A percentile compares a stretch with the other conserved stretches of the same genome.
Evolutionary conservation across 495 filamentous ascomycete genomes (phyloP).

Genomic region (Penicillium tannophilum): DNA sequence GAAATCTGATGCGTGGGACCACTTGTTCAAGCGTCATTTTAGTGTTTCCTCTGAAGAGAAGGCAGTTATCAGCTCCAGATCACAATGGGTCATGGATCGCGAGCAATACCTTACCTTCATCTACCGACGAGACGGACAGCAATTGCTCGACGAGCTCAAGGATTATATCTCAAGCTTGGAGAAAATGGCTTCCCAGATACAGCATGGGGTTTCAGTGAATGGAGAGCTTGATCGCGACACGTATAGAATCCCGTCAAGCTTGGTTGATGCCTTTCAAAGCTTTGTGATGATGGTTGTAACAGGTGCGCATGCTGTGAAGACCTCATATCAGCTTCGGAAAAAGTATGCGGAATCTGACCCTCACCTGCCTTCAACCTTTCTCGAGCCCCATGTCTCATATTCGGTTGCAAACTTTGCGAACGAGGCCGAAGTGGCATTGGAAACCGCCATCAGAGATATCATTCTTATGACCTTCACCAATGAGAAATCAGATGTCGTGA

Average conservation of each 20-base stretch:
- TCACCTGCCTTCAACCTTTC: background rate
- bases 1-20: background rate
- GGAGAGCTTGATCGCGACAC: slow-evolving; percentile 6
- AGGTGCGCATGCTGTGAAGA: background rate
- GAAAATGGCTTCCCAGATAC: slow-evolving; percentile 3
- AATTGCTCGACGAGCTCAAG: background rate
- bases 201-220: slow-evolving; percentile 5
- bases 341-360: background rate
- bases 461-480: slow-evolving; percentile 5
- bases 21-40: background rate
- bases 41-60: background rate
- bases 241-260: slow-evolving; percentile 3
- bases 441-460: slow-evolving; percentile 1
- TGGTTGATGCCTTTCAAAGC: slow-evolving; percentile 6
- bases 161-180: background rate
- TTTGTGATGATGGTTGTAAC: slow-evolving; percentile 6
- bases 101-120: background rate
- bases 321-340: background rate
- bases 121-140: background rate
- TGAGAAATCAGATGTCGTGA: slow-evolving; percentile 3
- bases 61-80: background rate
- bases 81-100: background rate
- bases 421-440: background rate
- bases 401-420: background rate
- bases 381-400: background rate